phyloP scores from a whole-genome alignment of 148 eudicot genomes.

The Polygonum maritimum region DNA sequence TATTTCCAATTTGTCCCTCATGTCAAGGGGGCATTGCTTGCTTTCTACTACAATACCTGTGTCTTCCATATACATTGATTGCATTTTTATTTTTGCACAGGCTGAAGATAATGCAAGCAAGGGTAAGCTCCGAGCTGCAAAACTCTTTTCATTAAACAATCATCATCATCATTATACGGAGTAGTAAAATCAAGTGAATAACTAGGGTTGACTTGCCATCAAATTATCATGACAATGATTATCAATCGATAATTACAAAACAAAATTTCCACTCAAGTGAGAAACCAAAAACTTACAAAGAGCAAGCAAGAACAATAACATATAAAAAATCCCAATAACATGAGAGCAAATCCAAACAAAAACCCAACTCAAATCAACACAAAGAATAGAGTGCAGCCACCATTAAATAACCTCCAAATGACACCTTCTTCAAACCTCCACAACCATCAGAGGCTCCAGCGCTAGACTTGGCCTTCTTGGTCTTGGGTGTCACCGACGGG shows the following conservation, averaged over 20 bases:
- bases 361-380: conserved; percentile 15
- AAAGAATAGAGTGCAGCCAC: conserved; percentile 10
- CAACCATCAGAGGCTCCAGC: conserved; percentile 17
- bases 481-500: conserved; percentile 20
- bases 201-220: neutral
- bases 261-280: conserved; percentile 1
- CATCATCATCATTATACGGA: no score
- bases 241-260: neutral
- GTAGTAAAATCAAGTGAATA: neutral
- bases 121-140: conserved; percentile 81
- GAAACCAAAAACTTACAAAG: neutral
- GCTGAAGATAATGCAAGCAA: conserved; percentile 78
- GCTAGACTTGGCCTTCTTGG: conserved; percentile 30
- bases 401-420: conserved; percentile 3
- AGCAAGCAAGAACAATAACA: neutral
- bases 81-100: conserved; percentile 15
- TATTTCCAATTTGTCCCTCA: neutral
- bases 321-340: neutral
- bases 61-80: neutral
- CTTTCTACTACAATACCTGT: neutral
- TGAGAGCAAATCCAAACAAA: conserved; percentile 5
- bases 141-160: no score
- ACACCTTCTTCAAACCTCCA: conserved; percentile 17
- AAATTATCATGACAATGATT: neutral
- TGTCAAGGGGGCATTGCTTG: neutral